These are phyloP conservation scores for Boletus smithii DNA, from an alignment of 1,284 basidiomycete species.

Conservation along the genomic window DNA sequence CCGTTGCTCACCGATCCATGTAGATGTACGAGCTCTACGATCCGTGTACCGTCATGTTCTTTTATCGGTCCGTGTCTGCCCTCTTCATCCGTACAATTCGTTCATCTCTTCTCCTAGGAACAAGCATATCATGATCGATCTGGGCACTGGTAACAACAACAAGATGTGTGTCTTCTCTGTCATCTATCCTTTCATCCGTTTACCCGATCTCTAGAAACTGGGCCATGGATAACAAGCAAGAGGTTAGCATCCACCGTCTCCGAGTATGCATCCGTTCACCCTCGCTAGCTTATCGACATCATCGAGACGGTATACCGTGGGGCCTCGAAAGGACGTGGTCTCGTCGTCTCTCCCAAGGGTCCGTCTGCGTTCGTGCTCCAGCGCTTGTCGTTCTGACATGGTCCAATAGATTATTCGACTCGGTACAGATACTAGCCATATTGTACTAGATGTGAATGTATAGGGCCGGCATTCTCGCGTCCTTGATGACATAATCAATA, in stretches of 20 bases:
- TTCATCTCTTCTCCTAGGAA: slow-evolving; percentile 54
- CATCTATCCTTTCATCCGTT: neutral
- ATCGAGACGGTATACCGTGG: slow-evolving; percentile 98
- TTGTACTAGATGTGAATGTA: neutral
- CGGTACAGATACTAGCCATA: slow-evolving; percentile 76
- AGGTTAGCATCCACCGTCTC: slow-evolving; percentile 49
- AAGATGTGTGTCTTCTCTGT: slow-evolving; percentile 73
- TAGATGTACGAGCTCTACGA: slow-evolving; percentile 96
- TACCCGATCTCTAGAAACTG: slow-evolving; percentile 65
- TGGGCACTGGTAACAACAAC: slow-evolving; percentile 99
- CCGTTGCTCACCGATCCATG: neutral
- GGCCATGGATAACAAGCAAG: slow-evolving; percentile 96
- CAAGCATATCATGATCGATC: slow-evolving; percentile 99
- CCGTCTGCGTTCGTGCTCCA: too few relatives aligned
- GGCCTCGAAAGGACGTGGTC: slow-evolving; percentile 95
- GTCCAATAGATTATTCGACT: slow-evolving; percentile 72
- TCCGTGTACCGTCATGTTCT: slow-evolving; percentile 96
- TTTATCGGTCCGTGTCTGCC: slow-evolving; percentile 75
- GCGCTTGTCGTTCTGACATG: too few relatives aligned
- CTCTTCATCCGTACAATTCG: neutral
- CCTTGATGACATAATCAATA: slow-evolving; percentile 21
- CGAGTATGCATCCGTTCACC: slow-evolving; percentile 3
- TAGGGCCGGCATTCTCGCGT: slow-evolving; percentile 27
- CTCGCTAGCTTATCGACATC: slow-evolving; percentile 86
- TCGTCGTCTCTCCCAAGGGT: slow-evolving; percentile 97